These are phyloP conservation scores for Mortierella sp. DNA, from an alignment of 371 early-diverging fungal genomes.

Conservation along the genomic window DNA sequence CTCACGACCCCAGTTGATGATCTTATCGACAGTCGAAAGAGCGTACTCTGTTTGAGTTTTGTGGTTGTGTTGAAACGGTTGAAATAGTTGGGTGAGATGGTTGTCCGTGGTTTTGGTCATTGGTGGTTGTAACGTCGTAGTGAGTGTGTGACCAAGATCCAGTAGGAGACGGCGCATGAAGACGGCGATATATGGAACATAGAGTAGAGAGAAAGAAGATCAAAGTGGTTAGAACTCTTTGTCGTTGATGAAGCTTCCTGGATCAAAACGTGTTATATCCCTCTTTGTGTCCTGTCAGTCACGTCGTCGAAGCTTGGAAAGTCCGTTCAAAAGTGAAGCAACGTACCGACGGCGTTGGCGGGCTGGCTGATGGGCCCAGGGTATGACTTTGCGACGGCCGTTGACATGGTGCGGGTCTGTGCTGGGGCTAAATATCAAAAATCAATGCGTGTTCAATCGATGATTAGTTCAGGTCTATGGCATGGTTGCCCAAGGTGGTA, in stretches of 20 bases:
- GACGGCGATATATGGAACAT: too few relatives aligned
- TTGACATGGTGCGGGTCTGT: slow-evolving; percentile 55
- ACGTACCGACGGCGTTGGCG: slow-evolving; percentile 52
- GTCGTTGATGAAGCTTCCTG: too few relatives aligned
- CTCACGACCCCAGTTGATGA: slow-evolving; percentile 96
- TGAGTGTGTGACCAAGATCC: too few relatives aligned
- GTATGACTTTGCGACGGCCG: slow-evolving; percentile 56
- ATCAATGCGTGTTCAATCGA: too few relatives aligned
- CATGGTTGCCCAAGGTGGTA: neutral
- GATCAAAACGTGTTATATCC: neutral
- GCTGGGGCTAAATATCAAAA: slow-evolving; percentile 21
- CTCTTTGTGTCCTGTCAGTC: neutral
- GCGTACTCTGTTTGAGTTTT: slow-evolving; percentile 69
- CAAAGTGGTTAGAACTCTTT: too few relatives aligned
- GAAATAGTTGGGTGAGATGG: too few relatives aligned
- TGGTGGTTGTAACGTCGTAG: too few relatives aligned
- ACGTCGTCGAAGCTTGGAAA: neutral
- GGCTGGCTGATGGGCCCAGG: slow-evolving; percentile 53
- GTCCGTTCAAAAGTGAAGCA: neutral
- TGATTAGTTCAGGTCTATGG: neutral
- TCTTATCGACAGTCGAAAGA: slow-evolving; percentile 89
- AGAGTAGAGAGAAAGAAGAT: too few relatives aligned
- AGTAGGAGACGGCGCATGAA: too few relatives aligned
- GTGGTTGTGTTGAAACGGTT: neutral
- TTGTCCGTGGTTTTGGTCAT: too few relatives aligned